Evolutionary conservation across 1,284 basidiomycete genomes (phyloP), one percentile per base, ranked within the genome.

Genomic region (Naganishia sp.): DNA sequence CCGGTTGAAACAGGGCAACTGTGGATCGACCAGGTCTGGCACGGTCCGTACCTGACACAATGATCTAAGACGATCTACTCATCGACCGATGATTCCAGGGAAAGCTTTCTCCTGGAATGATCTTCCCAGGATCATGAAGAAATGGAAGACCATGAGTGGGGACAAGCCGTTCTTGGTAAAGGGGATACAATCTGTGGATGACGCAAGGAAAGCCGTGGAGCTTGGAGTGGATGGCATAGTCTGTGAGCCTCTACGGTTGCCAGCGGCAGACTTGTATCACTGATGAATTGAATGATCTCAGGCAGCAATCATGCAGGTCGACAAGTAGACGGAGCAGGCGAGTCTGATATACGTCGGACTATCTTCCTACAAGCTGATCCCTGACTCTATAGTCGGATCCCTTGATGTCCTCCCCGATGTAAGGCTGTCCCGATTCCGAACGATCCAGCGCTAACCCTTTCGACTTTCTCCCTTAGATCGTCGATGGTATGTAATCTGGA

Each of bases 251-350:
- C 35, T 39, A 13, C 35, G 35, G 13, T 3, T 39, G 3, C 7
- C 13, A 13, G 45, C 7, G 18, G 45, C 45, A 6, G 45, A 46
- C 17, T 46, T 18, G 9, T n/a, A 23, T 46, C 45, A 23, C 45
- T 18, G 18, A 23, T 6, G 2, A 13, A 18, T 10, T 4, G 9
- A 41, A 21, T 2, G 9, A 17, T 32, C 32, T 13, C n/a, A 47
- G 49, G 92, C 10, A 89, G 87, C 6, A 92, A 92, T 73, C 90
- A 93, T 72, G 90, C 89, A 32, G 90, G 89, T 1, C 83, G 90
- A 39, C 90, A 92, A 76, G 83, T 93, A 5, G 90, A 93, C 73
- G 90, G 90, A 3, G 87, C 86, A 1, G 56, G 56, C 32, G 25
- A 58, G 56, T 32, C 35, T 11, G 25, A 21, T 47, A 2, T n/a